Evolutionary conservation across 1,139 yeast species (phyloP), one percentile per base, ranked within the genome.

Genomic region (Saccharomyces uvarum): DNA sequence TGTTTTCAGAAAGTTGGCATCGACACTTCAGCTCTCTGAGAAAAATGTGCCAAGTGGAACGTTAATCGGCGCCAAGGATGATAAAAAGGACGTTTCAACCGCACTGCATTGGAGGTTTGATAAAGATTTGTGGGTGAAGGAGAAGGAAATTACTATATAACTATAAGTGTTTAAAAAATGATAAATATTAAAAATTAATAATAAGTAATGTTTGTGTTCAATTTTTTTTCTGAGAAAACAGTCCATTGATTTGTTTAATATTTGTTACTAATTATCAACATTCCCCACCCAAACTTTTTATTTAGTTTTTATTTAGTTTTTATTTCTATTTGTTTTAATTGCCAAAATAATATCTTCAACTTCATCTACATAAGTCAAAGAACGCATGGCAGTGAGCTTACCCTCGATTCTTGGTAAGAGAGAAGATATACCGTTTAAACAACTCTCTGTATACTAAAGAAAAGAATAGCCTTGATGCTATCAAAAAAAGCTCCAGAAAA

Each of bases 1-100:
- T 60, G 69, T 75, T n/a, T 82, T 83, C 59, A 64, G 76, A 31
- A 75, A 73, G 54, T 75, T 86, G 64, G 76, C 84, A 24, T 71
- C 75, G 49, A 66, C 78, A 64, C 81, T 86, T 47, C 75, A 75
- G 58, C 75, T 85, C 58, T 83, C 89, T n/a, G 74, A 74, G 51
- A 76, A 76, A 59, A 83, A 84, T 65, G 83, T 80, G 27, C 86
- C 88, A 13, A 83, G 88, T 52, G 91, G 93, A 51, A 74, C 84
- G 3, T 57, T 73, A 31, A 74, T 71, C 59, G 77, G 75, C 52
- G 78, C 80, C 5, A 82, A 81, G 66, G 76, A 81, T 48, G 74
- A 72, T 50, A 69, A 67, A 56, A 54, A 66, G 33, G 61, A 59
- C 31, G 70, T 66, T 27, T 77, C 79, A 4, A 70, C 76, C 31